Evolutionary conservation across 805 yeast species (phyloP), one percentile per base, ranked within the genome.

Genomic region (Wickerhamiella galacta): DNA sequence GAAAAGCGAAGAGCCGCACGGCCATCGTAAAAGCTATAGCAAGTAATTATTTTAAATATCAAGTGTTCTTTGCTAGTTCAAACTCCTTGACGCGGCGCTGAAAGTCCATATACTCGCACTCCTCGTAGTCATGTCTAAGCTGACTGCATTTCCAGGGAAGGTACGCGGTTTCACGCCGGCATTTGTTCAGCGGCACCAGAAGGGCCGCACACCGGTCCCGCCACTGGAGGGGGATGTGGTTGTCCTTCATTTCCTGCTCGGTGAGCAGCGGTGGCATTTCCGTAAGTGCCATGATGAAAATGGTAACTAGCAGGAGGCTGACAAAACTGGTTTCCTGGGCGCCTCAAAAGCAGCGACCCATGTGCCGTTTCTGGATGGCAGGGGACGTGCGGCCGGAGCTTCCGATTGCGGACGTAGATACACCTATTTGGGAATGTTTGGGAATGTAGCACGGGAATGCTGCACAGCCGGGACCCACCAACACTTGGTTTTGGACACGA

Each of bases 71-170:
- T n/a, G n/a, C n/a, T n/a, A n/a, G n/a, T n/a, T 70, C 67, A 53
- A 77, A 61, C 57, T 76, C 85, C 50, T 71, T 63, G 37, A 76
- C 79, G 57, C 93, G 70, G 60, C 90, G 70, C 52, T 72, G 66
- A 60, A 75, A 79, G 52, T 81, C 93, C 54, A 73, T 55, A 53
- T 76, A 76, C 56, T 80, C 78, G 54, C 93, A 80, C 51, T 77
- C 77, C 54, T 80, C 93, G 64, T 83, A 81, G 26, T 64, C 72
- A 46, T 81, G 92, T 52, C 82, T 71, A 58, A 75, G 81, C 42
- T 75, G 75, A 37, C 66, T 41, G 47, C 93, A 80, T 45, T 69
- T 71, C 78, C 78, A 72, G 20, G 80, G 80, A 52, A 72, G 43
- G 45, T 58, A 72, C 48, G 58, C 54, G 9, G 66, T 63, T 44